phyloP scores from a whole-genome alignment of 2,329 filamentous ascomycete species.

The Thielaviopsis musarum region DNA sequence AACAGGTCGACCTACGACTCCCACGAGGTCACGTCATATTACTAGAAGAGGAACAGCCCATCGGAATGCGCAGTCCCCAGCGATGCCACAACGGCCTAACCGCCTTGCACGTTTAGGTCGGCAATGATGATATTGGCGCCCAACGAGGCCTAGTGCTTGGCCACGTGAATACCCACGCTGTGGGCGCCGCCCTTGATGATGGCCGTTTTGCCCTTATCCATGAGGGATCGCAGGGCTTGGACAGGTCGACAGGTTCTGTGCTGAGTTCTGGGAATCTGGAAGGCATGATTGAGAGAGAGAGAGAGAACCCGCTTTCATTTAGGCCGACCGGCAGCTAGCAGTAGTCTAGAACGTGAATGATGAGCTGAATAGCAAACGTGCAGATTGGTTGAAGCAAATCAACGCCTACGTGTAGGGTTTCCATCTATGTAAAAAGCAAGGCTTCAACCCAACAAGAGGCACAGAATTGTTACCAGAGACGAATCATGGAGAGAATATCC shows the following conservation, averaged over 20 bases:
- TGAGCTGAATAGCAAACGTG: too few species aligned
- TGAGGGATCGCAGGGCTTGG: conserved; percentile 25
- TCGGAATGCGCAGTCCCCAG: conserved; percentile 25
- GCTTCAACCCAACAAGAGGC: too few species aligned
- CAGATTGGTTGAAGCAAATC: too few species aligned
- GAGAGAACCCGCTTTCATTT: too few species aligned
- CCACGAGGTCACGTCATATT: conserved; percentile 51
- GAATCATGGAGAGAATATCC: too few species aligned
- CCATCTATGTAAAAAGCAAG: too few species aligned
- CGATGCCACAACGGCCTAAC: conserved; percentile 36
- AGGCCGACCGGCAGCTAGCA: too few species aligned
- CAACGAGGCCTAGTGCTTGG: conserved; percentile 33
- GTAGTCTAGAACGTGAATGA: too few species aligned
- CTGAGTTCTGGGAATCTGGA: too few species aligned
- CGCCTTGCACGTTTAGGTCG: conserved; percentile 39
- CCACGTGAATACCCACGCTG: conserved; percentile 40
- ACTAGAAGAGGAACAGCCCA: conserved; percentile 35
- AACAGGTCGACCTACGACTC: conserved; percentile 47
- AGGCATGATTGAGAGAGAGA: background rate
- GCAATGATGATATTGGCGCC: conserved; percentile 46
- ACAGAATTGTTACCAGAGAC: too few species aligned
- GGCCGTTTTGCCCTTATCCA: conserved; percentile 38
- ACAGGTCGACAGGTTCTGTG: conserved; percentile 26
- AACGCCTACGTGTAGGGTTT: too few species aligned
- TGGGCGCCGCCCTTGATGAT: conserved; percentile 48